These are phyloP conservation scores for Paratrimastix pyriformis DNA, from an alignment of 78 protist species.

Conservation along the genomic window DNA sequence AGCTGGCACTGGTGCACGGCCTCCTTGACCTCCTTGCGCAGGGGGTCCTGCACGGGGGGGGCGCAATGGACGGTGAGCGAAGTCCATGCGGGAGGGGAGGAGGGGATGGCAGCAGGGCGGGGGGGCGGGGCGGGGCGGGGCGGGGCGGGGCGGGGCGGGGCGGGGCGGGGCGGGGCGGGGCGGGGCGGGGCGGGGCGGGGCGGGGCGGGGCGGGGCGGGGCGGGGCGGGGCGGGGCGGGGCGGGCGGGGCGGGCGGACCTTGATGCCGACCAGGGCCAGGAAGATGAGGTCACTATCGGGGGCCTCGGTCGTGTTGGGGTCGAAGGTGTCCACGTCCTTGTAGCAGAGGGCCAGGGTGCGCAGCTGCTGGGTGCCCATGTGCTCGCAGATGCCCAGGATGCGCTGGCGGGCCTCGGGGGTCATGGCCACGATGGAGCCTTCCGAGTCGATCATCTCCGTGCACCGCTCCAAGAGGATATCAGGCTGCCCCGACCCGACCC, in stretches of 20 bases:
- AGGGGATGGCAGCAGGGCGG: too few species aligned
- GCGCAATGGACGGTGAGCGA: too few species aligned
- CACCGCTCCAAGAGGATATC: background rate
- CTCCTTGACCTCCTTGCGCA: constrained; percentile 20
- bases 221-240: too few species aligned
- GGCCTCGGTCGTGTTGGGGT: background rate
- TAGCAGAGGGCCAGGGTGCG: constrained; percentile 2
- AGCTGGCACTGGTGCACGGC: constrained; percentile 22
- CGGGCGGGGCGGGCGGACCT: too few species aligned
- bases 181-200: too few species aligned
- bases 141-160: too few species aligned
- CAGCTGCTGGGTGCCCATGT: background rate
- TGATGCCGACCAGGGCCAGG: constrained; percentile 7
- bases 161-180: too few species aligned
- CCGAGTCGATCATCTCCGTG: background rate
- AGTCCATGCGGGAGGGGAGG: too few species aligned
- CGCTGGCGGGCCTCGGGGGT: background rate
- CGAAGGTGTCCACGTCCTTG: background rate
- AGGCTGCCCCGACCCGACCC: too few species aligned
- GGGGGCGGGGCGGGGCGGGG: too few species aligned
- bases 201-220: too few species aligned
- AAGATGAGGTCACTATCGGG: background rate
- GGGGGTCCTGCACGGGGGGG: too few species aligned
- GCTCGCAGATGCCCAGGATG: background rate
- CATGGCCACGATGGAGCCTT: background rate